Conservation (phyloP, 257 asterid genomes). For the Lavandula angustifolia region DNA sequence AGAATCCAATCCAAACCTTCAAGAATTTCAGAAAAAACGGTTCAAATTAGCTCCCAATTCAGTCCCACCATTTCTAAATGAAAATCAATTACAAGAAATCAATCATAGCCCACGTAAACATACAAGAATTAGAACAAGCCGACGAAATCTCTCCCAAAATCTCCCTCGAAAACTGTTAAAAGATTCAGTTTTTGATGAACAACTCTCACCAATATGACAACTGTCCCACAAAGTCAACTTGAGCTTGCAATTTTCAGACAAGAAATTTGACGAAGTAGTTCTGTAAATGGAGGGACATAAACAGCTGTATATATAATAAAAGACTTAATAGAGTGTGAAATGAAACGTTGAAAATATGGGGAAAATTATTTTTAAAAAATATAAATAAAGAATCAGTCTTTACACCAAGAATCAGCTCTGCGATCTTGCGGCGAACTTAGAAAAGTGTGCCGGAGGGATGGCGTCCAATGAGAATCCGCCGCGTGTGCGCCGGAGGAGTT, state of each 20-base stretch:
- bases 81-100: not conserved
- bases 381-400: conserved; percentile 7
- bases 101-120: not conserved
- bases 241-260: not conserved
- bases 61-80: not conserved
- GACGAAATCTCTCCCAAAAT: not conserved
- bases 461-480: conserved; percentile 28
- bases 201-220: conserved; percentile 20
- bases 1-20: conserved; percentile 14
- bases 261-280: not conserved
- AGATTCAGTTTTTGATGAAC: too few relatives aligned
- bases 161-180: not conserved
- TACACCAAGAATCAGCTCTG: conserved; percentile 43
- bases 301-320: conserved; percentile 16
- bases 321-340: not conserved
- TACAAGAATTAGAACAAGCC: conserved; percentile 6
- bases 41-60: not conserved
- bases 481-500: conserved; percentile 28
- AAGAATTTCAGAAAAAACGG: conserved; percentile 25
- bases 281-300: not conserved
- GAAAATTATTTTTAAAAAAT: not conserved
- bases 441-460: conserved; percentile 12
- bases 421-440: conserved; percentile 24
- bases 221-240: not conserved
- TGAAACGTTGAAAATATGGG: not conserved